Conservation (phyloP, 208 protist genomes). For the Zelonia costaricensis region DNA sequence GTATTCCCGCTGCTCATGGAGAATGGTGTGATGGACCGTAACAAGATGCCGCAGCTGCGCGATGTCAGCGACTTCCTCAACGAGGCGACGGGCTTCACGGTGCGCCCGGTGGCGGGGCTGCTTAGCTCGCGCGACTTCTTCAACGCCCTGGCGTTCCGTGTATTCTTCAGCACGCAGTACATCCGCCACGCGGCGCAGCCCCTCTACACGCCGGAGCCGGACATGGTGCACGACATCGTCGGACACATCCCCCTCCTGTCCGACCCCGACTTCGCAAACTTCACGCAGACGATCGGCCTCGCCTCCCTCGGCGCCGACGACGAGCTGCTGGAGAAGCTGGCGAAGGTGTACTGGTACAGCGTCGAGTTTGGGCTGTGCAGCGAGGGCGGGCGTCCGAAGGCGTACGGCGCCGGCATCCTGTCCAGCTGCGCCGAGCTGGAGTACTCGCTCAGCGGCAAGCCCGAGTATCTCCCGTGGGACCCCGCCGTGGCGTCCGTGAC, state of each 20-base stretch:
- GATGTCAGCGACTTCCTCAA: conserved; percentile 94
- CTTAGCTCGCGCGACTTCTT: conserved; percentile 95
- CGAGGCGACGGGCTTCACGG: conserved; percentile 90
- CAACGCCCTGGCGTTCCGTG: conserved; percentile 94
- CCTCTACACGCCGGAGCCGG: conserved; percentile 97
- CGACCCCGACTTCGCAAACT: conserved; percentile 95
- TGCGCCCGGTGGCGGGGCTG: conserved; percentile 94
- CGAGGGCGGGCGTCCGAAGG: conserved; percentile 82
- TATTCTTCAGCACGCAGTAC: conserved; percentile 98
- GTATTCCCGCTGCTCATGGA: conserved; percentile 93
- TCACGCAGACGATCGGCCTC: conserved; percentile 97
- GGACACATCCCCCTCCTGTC: conserved; percentile 97
- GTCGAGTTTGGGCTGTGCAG: conserved; percentile 96
- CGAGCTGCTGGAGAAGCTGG: conserved; percentile 92
- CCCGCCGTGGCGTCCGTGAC: conserved; percentile 50
- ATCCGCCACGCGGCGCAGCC: conserved; percentile 94
- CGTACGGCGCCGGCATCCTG: conserved; percentile 96
- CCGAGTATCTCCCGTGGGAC: conserved; percentile 69
- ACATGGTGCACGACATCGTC: conserved; percentile 95
- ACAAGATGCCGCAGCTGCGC: conserved; percentile 94
- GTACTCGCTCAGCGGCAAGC: conserved; percentile 45
- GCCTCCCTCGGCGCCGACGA: conserved; percentile 96
- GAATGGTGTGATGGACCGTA: conserved; percentile 89
- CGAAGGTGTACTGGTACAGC: conserved; percentile 96
- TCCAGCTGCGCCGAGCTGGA: conserved; percentile 94